These are phyloP conservation scores for Phytophthora syringae DNA, from an alignment of 352 stramenopile genomes.

Conservation along the genomic window DNA sequence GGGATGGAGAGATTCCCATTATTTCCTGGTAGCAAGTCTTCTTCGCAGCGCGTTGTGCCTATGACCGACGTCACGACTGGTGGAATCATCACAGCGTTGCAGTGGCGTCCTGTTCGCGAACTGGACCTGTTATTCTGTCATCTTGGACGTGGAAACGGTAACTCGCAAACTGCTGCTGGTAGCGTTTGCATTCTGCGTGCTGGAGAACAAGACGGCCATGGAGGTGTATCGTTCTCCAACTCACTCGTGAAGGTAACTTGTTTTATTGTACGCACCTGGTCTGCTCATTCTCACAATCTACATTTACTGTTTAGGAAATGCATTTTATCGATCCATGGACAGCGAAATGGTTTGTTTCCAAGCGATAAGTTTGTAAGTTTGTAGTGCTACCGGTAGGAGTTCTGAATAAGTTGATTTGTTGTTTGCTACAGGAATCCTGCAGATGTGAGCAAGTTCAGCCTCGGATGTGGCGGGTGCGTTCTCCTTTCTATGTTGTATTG, in stretches of 20 bases:
- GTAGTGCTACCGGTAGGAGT: too few relatives aligned
- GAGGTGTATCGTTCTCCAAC: slow-evolving; percentile 9
- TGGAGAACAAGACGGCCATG: slow-evolving; percentile 6
- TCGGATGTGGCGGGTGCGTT: slow-evolving; percentile 39
- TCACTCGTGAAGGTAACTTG: not conserved
- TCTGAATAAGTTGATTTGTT: not conserved
- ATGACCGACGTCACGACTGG: slow-evolving; percentile 16
- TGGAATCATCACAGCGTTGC: slow-evolving; percentile 34
- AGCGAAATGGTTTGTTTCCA: slow-evolving; percentile 36
- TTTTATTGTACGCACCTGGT: not conserved
- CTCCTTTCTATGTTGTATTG: not conserved
- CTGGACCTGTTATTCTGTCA: slow-evolving; percentile 35
- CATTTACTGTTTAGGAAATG: slow-evolving; percentile 13
- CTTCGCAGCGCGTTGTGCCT: slow-evolving; percentile 14
- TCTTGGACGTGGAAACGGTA: slow-evolving; percentile 15
- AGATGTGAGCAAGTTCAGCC: slow-evolving; percentile 33
- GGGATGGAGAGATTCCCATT: slow-evolving; percentile 4
- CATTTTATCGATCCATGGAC: slow-evolving; percentile 39
- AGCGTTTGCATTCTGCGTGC: slow-evolving; percentile 24
- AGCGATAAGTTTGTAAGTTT: not conserved
- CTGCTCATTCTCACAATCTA: not conserved
- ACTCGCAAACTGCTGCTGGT: slow-evolving; percentile 6
- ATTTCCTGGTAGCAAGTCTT: not conserved
- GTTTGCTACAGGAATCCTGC: slow-evolving; percentile 25
- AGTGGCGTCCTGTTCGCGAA: slow-evolving; percentile 40